These are phyloP conservation scores for Penicillium sp. DNA, from an alignment of 2,329 filamentous ascomycete species.

Conservation along the genomic window DNA sequence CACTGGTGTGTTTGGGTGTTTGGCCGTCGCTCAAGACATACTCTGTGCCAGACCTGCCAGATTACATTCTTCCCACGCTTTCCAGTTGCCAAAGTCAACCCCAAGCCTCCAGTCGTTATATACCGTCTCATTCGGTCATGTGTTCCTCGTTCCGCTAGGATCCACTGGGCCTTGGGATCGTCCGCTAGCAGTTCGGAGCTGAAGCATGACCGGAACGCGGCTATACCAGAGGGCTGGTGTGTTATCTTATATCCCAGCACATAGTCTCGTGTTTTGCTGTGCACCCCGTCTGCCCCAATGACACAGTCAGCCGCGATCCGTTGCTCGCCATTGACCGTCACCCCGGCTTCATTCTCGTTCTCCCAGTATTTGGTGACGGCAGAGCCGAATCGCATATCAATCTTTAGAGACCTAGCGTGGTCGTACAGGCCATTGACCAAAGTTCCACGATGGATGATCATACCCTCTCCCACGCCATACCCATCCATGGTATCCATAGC, in stretches of 20 bases:
- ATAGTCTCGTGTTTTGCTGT: conserved; percentile 1
- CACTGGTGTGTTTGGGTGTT: no score
- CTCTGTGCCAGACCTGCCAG: conserved; percentile 1
- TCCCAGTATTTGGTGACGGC: conserved; percentile 7
- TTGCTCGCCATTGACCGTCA: neutral
- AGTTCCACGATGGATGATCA: conserved; percentile 3
- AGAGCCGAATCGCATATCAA: conserved; percentile 3
- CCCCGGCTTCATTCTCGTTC: conserved; percentile 1
- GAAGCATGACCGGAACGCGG: neutral
- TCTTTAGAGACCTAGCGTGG: neutral
- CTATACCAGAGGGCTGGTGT: neutral
- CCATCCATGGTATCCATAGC: conserved; percentile 1
- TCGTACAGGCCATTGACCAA: neutral
- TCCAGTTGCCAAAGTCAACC: neutral
- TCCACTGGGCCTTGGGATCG: neutral
- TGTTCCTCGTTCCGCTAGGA: neutral
- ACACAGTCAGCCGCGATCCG: conserved; percentile 6
- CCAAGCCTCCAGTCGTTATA: neutral
- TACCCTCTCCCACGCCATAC: conserved; percentile 1
- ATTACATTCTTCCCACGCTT: conserved; percentile 3
- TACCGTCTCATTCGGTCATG: neutral
- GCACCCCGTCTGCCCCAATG: conserved; percentile 8
- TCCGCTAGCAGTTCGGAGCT: neutral
- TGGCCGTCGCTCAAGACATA: neutral
- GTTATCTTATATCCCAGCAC: neutral